Evolutionary conservation across 768 basidiomycete species (phyloP), one percentile per base, ranked within the genome.

Genomic region (Lepiota brunneoincarnata): DNA sequence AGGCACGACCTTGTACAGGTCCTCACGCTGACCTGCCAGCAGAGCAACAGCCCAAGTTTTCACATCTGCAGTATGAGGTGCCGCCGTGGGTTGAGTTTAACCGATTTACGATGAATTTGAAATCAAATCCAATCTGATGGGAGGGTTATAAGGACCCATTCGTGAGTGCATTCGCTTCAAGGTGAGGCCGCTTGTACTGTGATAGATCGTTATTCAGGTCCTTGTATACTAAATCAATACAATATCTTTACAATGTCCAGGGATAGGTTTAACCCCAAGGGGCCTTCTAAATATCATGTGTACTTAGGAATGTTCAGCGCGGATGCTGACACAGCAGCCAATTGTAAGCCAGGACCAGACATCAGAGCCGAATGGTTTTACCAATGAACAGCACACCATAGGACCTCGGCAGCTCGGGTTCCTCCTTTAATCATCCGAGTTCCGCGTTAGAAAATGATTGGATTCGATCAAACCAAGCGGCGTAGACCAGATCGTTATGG

Each of bases 381-480:
- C 14, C 36, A 36, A 49, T 49, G 54, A 31, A 26, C 49, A 36
- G 55, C 26, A 3, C 53, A 44, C 17, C 49, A 35, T 4, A 24
- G 35, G 26, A 57, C 24, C 11, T 40, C 44, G 14, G 49, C 50
- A 20, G 49, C 4, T 53, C 51, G 7, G 24, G 17, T 17, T 43
- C 28, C 46, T 53, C 48, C 43, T 44, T 57, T 20, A 18, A 17
- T 24, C 51, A 18, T 5, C 51, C 57, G 4, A 53, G 34, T 18
- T 38, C 51, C 40, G 51, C 45, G 21, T 52, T 51, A 18, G 18
- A 35, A n/a, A 42, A 23, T 12, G 38, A 47, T 37, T 7, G 12
- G 21, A 51, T 15, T 53, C 44, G 18, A 48, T 44, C 36, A 47
- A 34, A 15, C 34, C 56, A 24, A n/a, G 14, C 15, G 26, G n/a